These are phyloP conservation scores for Penicilliopsis zonata DNA, from an alignment of 495 filamentous ascomycete genomes.

Conservation along the genomic window DNA sequence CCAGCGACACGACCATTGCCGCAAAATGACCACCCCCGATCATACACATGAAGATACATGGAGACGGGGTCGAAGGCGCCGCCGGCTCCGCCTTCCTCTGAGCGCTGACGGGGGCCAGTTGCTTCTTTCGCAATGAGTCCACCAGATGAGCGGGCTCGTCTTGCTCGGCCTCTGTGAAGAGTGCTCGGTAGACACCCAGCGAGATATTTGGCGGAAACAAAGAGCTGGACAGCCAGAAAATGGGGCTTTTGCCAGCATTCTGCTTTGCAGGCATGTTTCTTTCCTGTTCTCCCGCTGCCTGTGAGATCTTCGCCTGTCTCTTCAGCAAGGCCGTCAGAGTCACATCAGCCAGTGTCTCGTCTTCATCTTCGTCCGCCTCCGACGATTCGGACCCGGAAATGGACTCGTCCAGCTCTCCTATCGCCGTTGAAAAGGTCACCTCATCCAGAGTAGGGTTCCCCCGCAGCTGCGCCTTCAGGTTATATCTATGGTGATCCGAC, in stretches of 20 bases:
- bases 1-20: slow-evolving; percentile 84
- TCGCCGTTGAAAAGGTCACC: slow-evolving; percentile 67
- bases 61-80: slow-evolving; percentile 40
- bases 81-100: slow-evolving; percentile 35
- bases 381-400: slow-evolving; percentile 70
- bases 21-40: slow-evolving; percentile 97
- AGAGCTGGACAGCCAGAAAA: slow-evolving; percentile 77
- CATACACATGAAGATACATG: slow-evolving; percentile 94
- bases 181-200: slow-evolving; percentile 71
- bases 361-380: slow-evolving; percentile 42
- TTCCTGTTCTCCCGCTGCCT: slow-evolving; percentile 37
- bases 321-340: slow-evolving; percentile 64
- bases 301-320: slow-evolving; percentile 64
- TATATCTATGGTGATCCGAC: slow-evolving; percentile 91
- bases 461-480: slow-evolving; percentile 77
- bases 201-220: slow-evolving; percentile 64
- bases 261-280: slow-evolving; percentile 34
- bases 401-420: slow-evolving; percentile 78
- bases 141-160: slow-evolving; percentile 47
- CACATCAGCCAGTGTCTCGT: slow-evolving; percentile 43
- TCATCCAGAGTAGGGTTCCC: slow-evolving; percentile 60
- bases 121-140: slow-evolving; percentile 58
- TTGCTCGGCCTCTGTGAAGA: slow-evolving; percentile 65
- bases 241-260: slow-evolving; percentile 54
- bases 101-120: slow-evolving; percentile 52